These are phyloP conservation scores for Cercospora janseana DNA, from an alignment of 2,329 filamentous ascomycete genomes.

Conservation along the genomic window DNA sequence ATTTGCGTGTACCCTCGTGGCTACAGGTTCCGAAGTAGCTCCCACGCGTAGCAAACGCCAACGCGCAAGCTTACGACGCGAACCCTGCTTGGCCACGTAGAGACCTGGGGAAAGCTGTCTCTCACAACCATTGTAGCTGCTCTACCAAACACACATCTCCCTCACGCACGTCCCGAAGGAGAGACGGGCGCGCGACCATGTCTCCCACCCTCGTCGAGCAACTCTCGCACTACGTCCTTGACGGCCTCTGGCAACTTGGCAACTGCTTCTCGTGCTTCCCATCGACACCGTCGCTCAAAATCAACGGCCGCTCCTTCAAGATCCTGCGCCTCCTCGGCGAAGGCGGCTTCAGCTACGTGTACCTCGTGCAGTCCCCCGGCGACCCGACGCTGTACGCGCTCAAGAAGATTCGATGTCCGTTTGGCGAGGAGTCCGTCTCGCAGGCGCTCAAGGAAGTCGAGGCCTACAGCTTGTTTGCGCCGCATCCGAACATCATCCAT, in stretches of 20 bases:
- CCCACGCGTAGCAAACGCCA: too few relatives aligned
- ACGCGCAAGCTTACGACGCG: background rate
- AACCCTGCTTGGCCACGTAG: background rate
- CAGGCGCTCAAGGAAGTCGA: conserved; percentile 96
- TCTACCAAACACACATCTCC: background rate
- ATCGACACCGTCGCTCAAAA: conserved; percentile 86
- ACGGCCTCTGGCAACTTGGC: conserved; percentile 85
- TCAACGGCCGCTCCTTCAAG: conserved; percentile 94
- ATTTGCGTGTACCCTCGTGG: too few relatives aligned
- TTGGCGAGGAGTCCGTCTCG: conserved; percentile 92
- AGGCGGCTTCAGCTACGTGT: conserved; percentile 98
- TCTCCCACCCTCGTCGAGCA: conserved; percentile 34
- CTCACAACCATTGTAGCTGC: background rate
- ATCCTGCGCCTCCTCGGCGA: conserved; percentile 91
- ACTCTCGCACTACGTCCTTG: conserved; percentile 65
- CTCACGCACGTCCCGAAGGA: background rate
- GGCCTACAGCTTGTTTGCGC: conserved; percentile 85
- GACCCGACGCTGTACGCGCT: conserved; percentile 84
- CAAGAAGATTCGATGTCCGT: conserved; percentile 98
- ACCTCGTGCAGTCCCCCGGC: conserved; percentile 89
- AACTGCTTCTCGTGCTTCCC: conserved; percentile 98
- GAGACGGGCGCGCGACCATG: too few relatives aligned
- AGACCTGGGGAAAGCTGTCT: conserved; percentile 1
- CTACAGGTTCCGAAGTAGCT: too few relatives aligned
- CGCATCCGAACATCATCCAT: conserved; percentile 81